Base-by-base conservation (phyloP, 805 yeast genomes). In the Candida peoriensis region DNA sequence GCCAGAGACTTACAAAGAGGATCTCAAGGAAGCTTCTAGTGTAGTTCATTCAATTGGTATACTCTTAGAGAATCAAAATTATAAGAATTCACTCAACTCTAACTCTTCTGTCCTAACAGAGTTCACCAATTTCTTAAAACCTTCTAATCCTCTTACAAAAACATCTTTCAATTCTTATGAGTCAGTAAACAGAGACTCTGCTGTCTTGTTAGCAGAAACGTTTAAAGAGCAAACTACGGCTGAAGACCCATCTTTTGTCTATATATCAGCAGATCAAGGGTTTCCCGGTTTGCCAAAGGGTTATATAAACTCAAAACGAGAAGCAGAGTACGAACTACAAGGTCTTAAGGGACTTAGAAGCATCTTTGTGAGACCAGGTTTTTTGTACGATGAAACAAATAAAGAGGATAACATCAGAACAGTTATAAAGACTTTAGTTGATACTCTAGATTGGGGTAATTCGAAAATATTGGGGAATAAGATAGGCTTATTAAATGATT, bases 1-100 rank as follows among this genome's bases (percentile, higher is more conserved):
- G 16, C 82, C 88, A 1, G 57, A 66, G 1, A 64, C 82, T 0
- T 85, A 85, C 50, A 45, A 51, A 14, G 55, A 63, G 3, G 56
- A 67, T 20, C 50, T 87, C 16, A 40, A 50, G 23, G 68, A 68
- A 24, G 72, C 78, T 1, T 64, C 70, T 31, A 76, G 82, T 2
- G 90, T 88, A 3, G 90, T 89, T 11, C 96, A 88, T 54, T 72
- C 93, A 0, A 65, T 88, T 34, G 97, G 97, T 0, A 69, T 84
- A 4, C 57, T 88, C 6, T 60, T 86, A 25, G 93, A 83, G 42
- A 75, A 82, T 47, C 70, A 66, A 38, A 64, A 70, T 23, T 89
- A 89, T 58, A 89, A 89, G 56, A 58, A 66, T 28, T 52, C 70
- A 4, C 25, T 65, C 66, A 52, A 51, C 22, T 44, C 50, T 2